Evolutionary conservation across 108 stramenopile species (phyloP), one percentile per base, ranked within the genome.

Genomic region (Cyclotella cryptica): DNA sequence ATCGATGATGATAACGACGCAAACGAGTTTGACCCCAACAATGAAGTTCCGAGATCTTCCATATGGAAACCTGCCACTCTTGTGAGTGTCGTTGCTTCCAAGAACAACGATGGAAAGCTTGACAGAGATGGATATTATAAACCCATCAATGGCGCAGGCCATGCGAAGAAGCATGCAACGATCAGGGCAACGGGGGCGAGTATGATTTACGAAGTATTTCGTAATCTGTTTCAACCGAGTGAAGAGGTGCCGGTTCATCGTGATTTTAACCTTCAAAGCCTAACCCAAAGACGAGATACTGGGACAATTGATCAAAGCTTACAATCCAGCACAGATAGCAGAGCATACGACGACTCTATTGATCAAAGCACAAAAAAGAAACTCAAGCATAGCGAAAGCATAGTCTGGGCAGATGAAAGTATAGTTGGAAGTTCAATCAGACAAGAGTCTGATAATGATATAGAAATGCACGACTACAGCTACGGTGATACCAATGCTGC

Each of bases 351-450:
- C 11, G 55, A 24, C 2, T 55, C 55, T 55, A 55, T 24, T 24
- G 55, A 55, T 68, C 51, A 76, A 19, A 65, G n/a, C 59, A 70
- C 49, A 43, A 27, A 27, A 39, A 78, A 13, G 26, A 1, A 18
- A 19, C 42, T 5, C 15, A 15, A 41, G 27, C 42, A 78, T 62
- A 13, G 45, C 51, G 72, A 73, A 19, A 74, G 47, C 46, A 74
- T 80, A 47, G 67, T 69, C 45, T 80, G 79, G 79, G 79, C 57
- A 60, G 79, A 80, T 74, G 79, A 80, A 41, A 80, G 67, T 44
- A 41, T 69, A 18, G 51, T 44, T 1, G 76, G 57, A 10, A 43
- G 26, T 24, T 65, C 63, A 12, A 42, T 66, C 7, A 65, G 58
- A 8, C 71, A 64, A 44, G 53, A 45, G 8, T 54, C 42, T 22